Conservation (phyloP, 78 protist species). For the Dictyostelium purpureum region DNA sequence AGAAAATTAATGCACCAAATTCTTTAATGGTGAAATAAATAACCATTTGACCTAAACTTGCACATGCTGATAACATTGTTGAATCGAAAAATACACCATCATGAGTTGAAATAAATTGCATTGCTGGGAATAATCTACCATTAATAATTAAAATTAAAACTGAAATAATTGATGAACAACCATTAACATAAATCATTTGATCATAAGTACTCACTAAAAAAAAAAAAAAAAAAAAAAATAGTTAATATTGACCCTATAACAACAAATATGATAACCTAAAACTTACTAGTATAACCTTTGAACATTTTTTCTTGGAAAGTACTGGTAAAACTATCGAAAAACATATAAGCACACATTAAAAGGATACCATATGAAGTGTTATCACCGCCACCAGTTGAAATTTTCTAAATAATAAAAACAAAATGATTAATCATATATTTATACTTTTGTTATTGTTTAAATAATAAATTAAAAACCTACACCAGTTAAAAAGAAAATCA, state of each 20-base stretch:
- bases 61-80: slow-evolving; percentile 39
- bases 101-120: slow-evolving; percentile 22
- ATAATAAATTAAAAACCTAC: not conserved
- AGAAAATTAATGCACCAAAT: slow-evolving; percentile 83
- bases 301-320: slow-evolving; percentile 84
- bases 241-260: not conserved
- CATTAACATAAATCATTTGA: slow-evolving; percentile 84
- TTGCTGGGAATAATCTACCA: slow-evolving; percentile 52
- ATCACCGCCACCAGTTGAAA: not conserved
- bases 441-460: not conserved
- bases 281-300: slow-evolving; percentile 30
- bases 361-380: slow-evolving; percentile 20
- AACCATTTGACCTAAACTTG: slow-evolving; percentile 70
- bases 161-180: slow-evolving; percentile 51
- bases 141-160: slow-evolving; percentile 1
- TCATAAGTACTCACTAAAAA: slow-evolving; percentile 62
- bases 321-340: slow-evolving; percentile 72
- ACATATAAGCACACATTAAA: slow-evolving; percentile 55
- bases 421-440: not conserved
- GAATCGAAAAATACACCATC: slow-evolving; percentile 43
- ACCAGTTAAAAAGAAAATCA: slow-evolving; percentile 79
- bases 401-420: slow-evolving; percentile 18
- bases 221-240: not conserved
- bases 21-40: slow-evolving; percentile 63
- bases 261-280: too few species aligned